These are phyloP conservation scores for Ceratocystis cacaofunesta DNA, from an alignment of 2,329 filamentous ascomycete species.

Conservation along the genomic window DNA sequence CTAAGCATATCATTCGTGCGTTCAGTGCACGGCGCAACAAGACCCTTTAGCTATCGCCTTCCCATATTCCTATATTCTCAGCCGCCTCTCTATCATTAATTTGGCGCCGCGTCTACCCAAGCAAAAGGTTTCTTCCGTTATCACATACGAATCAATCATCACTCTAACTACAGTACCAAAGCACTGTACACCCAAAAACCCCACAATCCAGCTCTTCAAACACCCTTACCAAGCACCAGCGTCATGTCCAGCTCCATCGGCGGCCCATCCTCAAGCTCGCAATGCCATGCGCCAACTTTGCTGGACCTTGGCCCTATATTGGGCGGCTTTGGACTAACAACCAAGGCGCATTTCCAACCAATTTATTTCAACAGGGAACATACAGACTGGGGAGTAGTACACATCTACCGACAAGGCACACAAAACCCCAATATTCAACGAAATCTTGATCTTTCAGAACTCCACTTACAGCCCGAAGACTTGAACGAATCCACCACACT, in stretches of 20 bases:
- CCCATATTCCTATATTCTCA: too few species aligned
- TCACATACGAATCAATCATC: background rate
- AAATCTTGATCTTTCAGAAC: background rate
- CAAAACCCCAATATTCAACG: conserved; percentile 40
- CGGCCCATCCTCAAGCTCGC: conserved; percentile 27
- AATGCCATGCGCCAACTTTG: conserved; percentile 27
- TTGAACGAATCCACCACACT: conserved; percentile 63
- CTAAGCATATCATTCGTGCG: too few species aligned
- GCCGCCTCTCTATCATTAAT: too few species aligned
- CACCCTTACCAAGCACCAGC: background rate
- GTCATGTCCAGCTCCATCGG: background rate
- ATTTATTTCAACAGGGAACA: conserved; percentile 59
- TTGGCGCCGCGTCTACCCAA: too few species aligned
- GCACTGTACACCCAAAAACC: too few species aligned
- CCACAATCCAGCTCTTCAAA: background rate
- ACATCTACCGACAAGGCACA: conserved; percentile 75
- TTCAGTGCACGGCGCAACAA: too few species aligned
- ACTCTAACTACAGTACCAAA: too few species aligned
- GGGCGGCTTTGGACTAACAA: conserved; percentile 52
- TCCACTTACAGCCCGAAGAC: conserved; percentile 24
- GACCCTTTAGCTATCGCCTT: too few species aligned
- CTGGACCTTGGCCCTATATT: conserved; percentile 40
- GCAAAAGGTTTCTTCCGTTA: background rate
- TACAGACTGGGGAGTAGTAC: conserved; percentile 81
- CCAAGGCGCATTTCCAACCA: conserved; percentile 65